A percentile compares a stretch with the other conserved stretches of the same genome.
phyloP scores from a whole-genome alignment of 108 stramenopile genomes.

The Skeletonema menzelii region DNA sequence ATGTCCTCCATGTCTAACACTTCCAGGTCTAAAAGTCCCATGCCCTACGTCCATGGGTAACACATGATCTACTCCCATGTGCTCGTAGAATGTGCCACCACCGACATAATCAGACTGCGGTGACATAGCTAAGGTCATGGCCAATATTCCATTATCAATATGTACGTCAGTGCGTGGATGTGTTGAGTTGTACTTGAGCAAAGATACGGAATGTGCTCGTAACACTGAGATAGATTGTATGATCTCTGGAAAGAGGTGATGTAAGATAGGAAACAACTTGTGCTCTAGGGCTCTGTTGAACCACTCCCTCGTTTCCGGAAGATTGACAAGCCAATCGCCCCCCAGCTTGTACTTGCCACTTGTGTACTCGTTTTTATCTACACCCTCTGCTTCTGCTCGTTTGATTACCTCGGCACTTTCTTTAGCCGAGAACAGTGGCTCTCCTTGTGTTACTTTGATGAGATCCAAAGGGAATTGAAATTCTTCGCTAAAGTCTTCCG shows the following conservation, averaged over 20 bases:
- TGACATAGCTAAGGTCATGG: constrained; percentile 66
- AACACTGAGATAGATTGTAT: constrained; percentile 49
- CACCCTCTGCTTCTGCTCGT: constrained; percentile 51
- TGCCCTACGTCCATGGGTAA: constrained; percentile 69
- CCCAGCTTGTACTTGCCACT: constrained; percentile 70
- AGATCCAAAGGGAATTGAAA: constrained; percentile 66
- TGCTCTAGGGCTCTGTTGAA: constrained; percentile 54
- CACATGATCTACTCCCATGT: constrained; percentile 54
- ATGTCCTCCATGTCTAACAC: constrained; percentile 67
- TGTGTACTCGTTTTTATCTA: constrained; percentile 62
- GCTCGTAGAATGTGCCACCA: constrained; percentile 69
- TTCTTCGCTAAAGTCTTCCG: constrained; percentile 66
- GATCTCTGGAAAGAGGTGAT: constrained; percentile 59
- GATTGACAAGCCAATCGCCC: constrained; percentile 65
- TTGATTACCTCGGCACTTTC: constrained; percentile 47
- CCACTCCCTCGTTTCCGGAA: constrained; percentile 54
- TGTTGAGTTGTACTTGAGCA: constrained; percentile 66
- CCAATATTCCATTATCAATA: constrained; percentile 71
- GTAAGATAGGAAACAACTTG: constrained; percentile 50
- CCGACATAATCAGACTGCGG: constrained; percentile 47
- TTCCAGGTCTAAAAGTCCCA: constrained; percentile 64
- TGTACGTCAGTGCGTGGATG: constrained; percentile 73
- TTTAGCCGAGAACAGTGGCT: constrained; percentile 49
- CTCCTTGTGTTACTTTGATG: constrained; percentile 56
- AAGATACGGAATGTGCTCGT: constrained; percentile 57